A percentile compares a stretch with the other conserved stretches of the same genome.
phyloP scores from a whole-genome alignment of 2,329 filamentous ascomycete genomes.

The Penicillium decumbens region DNA sequence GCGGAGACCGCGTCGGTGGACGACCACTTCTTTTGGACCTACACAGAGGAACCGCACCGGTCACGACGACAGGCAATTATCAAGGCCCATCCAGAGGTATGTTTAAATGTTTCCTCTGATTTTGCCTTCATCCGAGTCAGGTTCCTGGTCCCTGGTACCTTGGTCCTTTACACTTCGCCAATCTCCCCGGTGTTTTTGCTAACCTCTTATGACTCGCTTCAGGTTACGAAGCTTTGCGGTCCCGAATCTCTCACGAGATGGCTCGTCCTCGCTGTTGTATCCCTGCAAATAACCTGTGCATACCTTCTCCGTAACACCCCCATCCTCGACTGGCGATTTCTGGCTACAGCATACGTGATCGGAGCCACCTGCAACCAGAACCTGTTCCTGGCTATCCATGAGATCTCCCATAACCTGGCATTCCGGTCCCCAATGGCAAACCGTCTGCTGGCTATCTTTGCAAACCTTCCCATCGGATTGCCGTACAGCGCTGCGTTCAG shows the following conservation, averaged over 20 bases:
- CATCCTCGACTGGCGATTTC: slow-evolving; percentile 78
- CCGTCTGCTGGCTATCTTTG: slow-evolving; percentile 81
- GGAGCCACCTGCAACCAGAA: slow-evolving; percentile 98
- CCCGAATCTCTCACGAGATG: slow-evolving; percentile 95
- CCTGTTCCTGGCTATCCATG: slow-evolving; percentile 95
- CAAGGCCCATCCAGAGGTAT: slow-evolving; percentile 92
- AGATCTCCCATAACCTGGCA: slow-evolving; percentile 96
- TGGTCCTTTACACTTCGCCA: neutral
- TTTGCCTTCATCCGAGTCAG: neutral
- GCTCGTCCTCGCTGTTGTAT: slow-evolving; percentile 76
- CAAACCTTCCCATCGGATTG: slow-evolving; percentile 91
- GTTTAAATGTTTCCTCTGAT: slow-evolving; percentile 10
- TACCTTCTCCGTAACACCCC: slow-evolving; percentile 70
- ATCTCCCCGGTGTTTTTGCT: slow-evolving; percentile 8
- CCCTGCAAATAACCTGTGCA: slow-evolving; percentile 72
- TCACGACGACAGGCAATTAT: slow-evolving; percentile 90
- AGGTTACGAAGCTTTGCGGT: slow-evolving; percentile 96
- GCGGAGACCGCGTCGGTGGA: slow-evolving; percentile 34
- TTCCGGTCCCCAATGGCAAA: slow-evolving; percentile 79
- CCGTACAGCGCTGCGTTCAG: slow-evolving; percentile 96
- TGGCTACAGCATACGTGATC: slow-evolving; percentile 81
- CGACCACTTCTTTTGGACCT: slow-evolving; percentile 92
- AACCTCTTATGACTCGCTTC: slow-evolving; percentile 13
- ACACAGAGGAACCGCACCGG: slow-evolving; percentile 94
- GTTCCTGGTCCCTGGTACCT: slow-evolving; percentile 1